Evolutionary conservation across 2,329 filamentous ascomycete species (phyloP).

Genomic region (Bertia moriformis): DNA sequence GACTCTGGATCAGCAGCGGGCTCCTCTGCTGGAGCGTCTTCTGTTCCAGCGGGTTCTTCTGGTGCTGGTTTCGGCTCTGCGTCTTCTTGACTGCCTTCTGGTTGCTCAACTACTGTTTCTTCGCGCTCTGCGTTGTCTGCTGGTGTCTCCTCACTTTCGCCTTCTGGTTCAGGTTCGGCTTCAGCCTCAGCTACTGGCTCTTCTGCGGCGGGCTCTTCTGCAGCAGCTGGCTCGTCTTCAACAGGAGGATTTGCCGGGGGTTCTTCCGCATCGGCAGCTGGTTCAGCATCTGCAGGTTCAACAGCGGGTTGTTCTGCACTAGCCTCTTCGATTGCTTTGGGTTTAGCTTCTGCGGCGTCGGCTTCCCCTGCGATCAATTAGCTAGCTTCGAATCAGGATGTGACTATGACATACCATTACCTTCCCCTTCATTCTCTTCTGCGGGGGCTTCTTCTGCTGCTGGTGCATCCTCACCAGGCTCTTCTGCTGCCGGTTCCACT

Average conservation of each 20-base stretch:
- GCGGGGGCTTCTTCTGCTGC: slow-evolving; percentile 1
- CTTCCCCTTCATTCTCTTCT: not conserved
- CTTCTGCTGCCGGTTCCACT: not conserved
- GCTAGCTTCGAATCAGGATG: no score
- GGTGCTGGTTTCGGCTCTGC: not conserved
- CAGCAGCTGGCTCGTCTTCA: not conserved
- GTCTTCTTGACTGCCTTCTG: not conserved
- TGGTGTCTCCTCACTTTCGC: slow-evolving; percentile 1
- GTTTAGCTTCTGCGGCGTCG: not conserved
- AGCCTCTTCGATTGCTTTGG: not conserved
- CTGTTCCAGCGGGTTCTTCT: not conserved
- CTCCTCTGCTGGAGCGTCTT: not conserved
- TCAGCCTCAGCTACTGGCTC: slow-evolving; percentile 4
- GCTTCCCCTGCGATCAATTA: no score
- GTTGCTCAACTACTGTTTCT: not conserved
- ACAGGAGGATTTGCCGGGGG: not conserved
- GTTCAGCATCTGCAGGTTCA: not conserved
- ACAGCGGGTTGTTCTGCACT: not conserved
- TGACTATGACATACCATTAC: no score
- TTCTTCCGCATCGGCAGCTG: not conserved
- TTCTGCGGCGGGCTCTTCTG: slow-evolving; percentile 2
- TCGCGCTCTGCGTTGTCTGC: not conserved
- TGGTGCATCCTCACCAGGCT: not conserved
- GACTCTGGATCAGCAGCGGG: not conserved
- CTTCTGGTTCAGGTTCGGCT: slow-evolving; percentile 4